Conservation (phyloP, 23 red algal genomes). For the Gracilariopsis chorda region DNA sequence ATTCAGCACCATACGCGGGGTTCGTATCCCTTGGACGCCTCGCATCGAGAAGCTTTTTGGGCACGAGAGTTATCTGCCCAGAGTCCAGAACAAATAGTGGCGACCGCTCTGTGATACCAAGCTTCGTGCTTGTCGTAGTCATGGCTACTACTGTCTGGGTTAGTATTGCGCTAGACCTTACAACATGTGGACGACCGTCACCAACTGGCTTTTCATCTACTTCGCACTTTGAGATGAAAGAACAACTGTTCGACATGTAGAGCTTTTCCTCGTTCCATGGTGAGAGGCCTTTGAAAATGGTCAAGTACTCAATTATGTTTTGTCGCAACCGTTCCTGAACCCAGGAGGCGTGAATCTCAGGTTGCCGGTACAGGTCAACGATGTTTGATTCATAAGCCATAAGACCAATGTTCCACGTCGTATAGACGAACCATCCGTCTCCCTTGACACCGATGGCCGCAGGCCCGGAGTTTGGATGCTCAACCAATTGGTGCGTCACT, state of each 20-base stretch:
- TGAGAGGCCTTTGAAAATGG: not conserved
- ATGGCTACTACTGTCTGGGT: constrained; percentile 8
- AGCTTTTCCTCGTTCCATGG: not conserved
- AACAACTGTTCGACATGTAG: not conserved
- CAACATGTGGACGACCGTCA: not conserved
- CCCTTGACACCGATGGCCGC: constrained; percentile 3
- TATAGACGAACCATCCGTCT: constrained; percentile 72
- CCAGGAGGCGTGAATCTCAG: not conserved
- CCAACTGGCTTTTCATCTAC: not conserved
- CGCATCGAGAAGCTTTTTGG: constrained; percentile 29
- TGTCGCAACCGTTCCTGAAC: not conserved
- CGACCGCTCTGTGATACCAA: constrained; percentile 48
- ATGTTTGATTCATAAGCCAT: constrained; percentile 51
- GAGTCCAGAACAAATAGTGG: constrained; percentile 15
- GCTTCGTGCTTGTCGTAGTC: constrained; percentile 7
- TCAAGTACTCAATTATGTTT: not conserved
- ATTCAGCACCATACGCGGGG: not conserved
- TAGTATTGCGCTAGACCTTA: constrained; percentile 41
- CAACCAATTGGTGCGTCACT: constrained; percentile 5
- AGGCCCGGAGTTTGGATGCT: constrained; percentile 14
- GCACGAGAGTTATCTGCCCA: constrained; percentile 15
- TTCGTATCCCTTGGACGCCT: not conserved
- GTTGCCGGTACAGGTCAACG: constrained; percentile 65
- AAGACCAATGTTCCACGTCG: constrained; percentile 55
- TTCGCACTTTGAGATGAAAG: not conserved